Conservation (phyloP, 352 stramenopile species). For the Globisporangium lucens region DNA sequence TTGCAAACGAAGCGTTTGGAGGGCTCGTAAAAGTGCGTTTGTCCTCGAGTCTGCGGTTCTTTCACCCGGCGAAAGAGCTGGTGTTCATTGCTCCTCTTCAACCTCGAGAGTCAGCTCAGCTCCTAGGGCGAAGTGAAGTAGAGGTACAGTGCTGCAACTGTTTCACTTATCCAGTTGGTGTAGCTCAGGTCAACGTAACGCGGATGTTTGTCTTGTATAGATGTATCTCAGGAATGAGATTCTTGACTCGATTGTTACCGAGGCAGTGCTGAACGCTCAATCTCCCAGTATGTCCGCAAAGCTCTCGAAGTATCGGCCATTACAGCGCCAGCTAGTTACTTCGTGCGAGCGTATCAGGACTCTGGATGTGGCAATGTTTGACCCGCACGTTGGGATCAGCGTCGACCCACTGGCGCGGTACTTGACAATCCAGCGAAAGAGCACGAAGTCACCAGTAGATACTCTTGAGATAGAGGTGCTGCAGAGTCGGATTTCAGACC, state of each 20-base stretch:
- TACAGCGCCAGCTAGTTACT: not conserved
- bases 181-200: not conserved
- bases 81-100: constrained; percentile 21
- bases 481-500: not conserved
- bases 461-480: not conserved
- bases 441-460: not conserved
- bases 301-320: not conserved
- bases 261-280: not conserved
- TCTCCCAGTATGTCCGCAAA: not conserved
- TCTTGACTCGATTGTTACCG: not conserved
- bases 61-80: constrained; percentile 26
- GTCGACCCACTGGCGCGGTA: not conserved
- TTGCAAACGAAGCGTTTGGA: constrained; percentile 8
- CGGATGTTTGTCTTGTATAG: not conserved
- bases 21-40: constrained; percentile 19
- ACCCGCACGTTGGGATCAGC: not conserved
- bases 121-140: not conserved
- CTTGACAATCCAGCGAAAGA: not conserved
- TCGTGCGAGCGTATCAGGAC: constrained; percentile 1
- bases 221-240: not conserved
- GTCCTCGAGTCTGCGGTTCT: constrained; percentile 22
- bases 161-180: not conserved
- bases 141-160: not conserved
- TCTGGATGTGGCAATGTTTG: not conserved
- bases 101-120: not conserved